These are phyloP conservation scores for Fusarium abutilonis DNA, from an alignment of 2,329 filamentous ascomycete genomes.

Conservation along the genomic window DNA sequence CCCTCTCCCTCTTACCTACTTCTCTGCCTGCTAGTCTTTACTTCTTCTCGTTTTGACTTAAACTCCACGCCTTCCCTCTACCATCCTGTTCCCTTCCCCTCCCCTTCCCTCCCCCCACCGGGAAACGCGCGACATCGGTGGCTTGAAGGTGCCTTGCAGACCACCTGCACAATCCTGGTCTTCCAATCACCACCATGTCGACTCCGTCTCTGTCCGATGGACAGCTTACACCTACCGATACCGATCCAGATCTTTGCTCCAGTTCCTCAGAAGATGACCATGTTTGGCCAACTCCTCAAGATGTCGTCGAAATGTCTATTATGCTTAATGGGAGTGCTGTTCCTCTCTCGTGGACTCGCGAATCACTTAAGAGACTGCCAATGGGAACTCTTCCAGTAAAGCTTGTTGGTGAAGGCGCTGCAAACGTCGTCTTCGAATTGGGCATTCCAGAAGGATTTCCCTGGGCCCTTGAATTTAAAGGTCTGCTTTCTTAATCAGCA, in stretches of 20 bases:
- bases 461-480: conserved; percentile 48
- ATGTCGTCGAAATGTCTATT: conserved; percentile 44
- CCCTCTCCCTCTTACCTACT: not conserved
- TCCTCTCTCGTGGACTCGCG: conserved; percentile 41
- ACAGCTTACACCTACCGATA: conserved; percentile 44
- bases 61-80: not conserved
- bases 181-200: conserved; percentile 42
- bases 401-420: conserved; percentile 74
- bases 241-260: conserved; percentile 42
- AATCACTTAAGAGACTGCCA: conserved; percentile 49
- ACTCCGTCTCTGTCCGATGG: conserved; percentile 44
- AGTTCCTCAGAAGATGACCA: conserved; percentile 38
- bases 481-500: conserved; percentile 43
- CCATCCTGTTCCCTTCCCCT: conserved; percentile 4
- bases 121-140: conserved; percentile 41
- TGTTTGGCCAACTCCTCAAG: conserved; percentile 43
- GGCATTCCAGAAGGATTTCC: conserved; percentile 51
- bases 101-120: conserved; percentile 9
- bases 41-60: conserved; percentile 20
- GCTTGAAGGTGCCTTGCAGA: conserved; percentile 44
- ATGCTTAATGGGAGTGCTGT: conserved; percentile 42
- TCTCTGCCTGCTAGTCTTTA: not conserved
- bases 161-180: conserved; percentile 41
- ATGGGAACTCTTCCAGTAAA: conserved; percentile 49
- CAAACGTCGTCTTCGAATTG: conserved; percentile 78